Evolutionary conservation across 2,329 filamentous ascomycete genomes (phyloP).

Genomic region (Stagonosporopsis cucurbitacearum): DNA sequence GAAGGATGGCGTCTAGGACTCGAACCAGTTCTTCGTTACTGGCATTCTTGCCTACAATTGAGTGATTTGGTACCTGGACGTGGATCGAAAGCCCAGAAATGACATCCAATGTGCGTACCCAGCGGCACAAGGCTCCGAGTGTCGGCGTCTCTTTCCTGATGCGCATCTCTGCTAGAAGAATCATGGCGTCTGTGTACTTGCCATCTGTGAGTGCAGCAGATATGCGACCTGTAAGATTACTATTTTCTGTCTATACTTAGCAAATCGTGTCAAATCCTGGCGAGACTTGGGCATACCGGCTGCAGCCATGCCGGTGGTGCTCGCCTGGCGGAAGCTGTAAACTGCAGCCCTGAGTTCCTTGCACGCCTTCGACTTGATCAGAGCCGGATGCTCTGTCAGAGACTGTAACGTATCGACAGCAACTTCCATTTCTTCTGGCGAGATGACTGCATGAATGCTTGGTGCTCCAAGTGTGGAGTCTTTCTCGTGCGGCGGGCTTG

Average conservation of each 20-base stretch:
- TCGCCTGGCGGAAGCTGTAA: slow-evolving; percentile 72
- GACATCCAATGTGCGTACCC: slow-evolving; percentile 74
- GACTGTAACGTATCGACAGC: slow-evolving; percentile 68
- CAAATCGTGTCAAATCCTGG: not conserved
- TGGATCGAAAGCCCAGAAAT: slow-evolving; percentile 69
- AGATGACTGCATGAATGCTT: slow-evolving; percentile 62
- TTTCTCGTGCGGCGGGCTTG: slow-evolving; percentile 37
- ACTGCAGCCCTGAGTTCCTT: slow-evolving; percentile 71
- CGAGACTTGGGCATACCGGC: slow-evolving; percentile 48
- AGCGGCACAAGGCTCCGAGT: slow-evolving; percentile 72
- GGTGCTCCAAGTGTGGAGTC: slow-evolving; percentile 51
- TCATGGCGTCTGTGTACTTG: slow-evolving; percentile 68
- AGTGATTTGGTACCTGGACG: slow-evolving; percentile 50
- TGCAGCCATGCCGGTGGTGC: slow-evolving; percentile 69
- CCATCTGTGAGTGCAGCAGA: slow-evolving; percentile 70
- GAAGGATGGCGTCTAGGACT: slow-evolving; percentile 69
- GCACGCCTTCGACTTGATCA: slow-evolving; percentile 73
- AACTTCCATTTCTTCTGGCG: slow-evolving; percentile 70
- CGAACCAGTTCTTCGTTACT: slow-evolving; percentile 59
- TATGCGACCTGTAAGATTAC: slow-evolving; percentile 70
- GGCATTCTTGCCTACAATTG: slow-evolving; percentile 48
- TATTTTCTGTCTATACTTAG: slow-evolving; percentile 52
- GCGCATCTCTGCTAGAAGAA: slow-evolving; percentile 73
- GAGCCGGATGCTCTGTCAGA: slow-evolving; percentile 63
- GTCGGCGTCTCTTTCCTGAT: slow-evolving; percentile 70